Percentiles rank a stretch among this genome's conserved stretches.
Conservation (phyloP, 139 green algal species). For the Ostreobium quekettii region DNA sequence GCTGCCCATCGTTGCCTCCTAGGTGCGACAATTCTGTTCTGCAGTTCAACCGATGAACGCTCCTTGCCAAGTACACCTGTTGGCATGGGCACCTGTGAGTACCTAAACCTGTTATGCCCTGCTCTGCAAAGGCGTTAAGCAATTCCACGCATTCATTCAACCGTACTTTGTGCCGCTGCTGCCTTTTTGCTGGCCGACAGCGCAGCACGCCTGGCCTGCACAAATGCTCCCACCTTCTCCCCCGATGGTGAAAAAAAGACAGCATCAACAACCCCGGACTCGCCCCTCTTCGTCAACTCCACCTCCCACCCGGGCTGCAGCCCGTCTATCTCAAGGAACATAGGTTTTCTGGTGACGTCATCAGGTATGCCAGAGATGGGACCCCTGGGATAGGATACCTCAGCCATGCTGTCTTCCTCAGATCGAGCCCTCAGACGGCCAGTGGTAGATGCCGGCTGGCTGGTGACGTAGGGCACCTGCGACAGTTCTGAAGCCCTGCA, state of each 20-base stretch:
- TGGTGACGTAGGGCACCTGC: not conserved
- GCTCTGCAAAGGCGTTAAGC: too few species aligned
- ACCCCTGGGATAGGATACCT: slow-evolving; percentile 57
- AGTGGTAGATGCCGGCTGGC: not conserved
- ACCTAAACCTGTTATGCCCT: too few species aligned
- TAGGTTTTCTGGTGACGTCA: slow-evolving; percentile 56
- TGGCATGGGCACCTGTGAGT: too few species aligned
- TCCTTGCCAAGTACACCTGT: too few species aligned
- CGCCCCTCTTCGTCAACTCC: slow-evolving; percentile 55
- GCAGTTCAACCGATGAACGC: too few species aligned
- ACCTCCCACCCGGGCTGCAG: slow-evolving; percentile 75
- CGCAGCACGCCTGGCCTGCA: slow-evolving; percentile 52
- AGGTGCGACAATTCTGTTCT: too few species aligned
- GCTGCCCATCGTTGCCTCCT: too few species aligned
- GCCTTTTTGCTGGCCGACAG: slow-evolving; percentile 50
- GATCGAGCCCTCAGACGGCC: not conserved
- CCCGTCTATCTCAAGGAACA: slow-evolving; percentile 77
- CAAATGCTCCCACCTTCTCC: slow-evolving; percentile 54
- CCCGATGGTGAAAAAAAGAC: slow-evolving; percentile 71
- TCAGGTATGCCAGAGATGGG: slow-evolving; percentile 61
- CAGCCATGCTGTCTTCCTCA: not conserved
- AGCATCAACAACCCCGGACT: slow-evolving; percentile 56
- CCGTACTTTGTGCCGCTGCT: too few species aligned
- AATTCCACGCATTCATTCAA: too few species aligned
- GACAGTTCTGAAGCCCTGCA: too few species aligned